Evolutionary conservation across 352 stramenopile genomes (phyloP), one percentile per base, ranked within the genome.

Genomic region (Phytophthora sansomeana): DNA sequence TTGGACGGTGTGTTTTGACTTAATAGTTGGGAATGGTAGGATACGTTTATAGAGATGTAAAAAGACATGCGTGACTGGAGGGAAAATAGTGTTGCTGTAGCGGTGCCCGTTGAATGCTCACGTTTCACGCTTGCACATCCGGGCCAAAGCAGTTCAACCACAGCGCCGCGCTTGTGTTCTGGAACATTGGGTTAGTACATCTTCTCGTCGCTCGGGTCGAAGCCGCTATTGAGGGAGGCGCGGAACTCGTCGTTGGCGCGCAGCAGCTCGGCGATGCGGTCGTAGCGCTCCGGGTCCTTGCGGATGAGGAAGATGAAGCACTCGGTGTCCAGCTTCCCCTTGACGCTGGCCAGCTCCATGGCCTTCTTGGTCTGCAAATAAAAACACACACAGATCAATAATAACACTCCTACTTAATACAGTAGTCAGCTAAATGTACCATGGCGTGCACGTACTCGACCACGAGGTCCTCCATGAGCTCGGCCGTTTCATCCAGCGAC

Each of bases 251-350:
- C 88, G 73, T 96, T 96, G 5, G 88, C 88, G 42, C 81, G 85
- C 52, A 96, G 63, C 21, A 96, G 64, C 65, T 96, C 85, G 10
- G 87, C 84, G 55, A 94, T 89, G 48, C 89, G 85, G 47, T 92
- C 84, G 65, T 94, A 92, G 9, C 75, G 81, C 68, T 95, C 86
- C 1, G 83, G 76, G 61, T 96, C 81, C 53, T 96, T 96, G 48
- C 85, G 89, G 62, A 96, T 90, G n/a, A 92, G 71, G 49, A 96
- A 95, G 49, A 93, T 93, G 64, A 96, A 93, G 71, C 89, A 96
- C 68, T 96, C 89, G 26, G 85, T 90, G 61, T 96, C 89, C 24
- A 96, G 65, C 44, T 95, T 95, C 47, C 87, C 89, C 65, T 94
- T 93, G 68, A 94, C 74, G n/a, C 77, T 62, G 35, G 89, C 75